Base-by-base conservation (phyloP, 768 basidiomycete species). In the Chalciporus chontae region DNA sequence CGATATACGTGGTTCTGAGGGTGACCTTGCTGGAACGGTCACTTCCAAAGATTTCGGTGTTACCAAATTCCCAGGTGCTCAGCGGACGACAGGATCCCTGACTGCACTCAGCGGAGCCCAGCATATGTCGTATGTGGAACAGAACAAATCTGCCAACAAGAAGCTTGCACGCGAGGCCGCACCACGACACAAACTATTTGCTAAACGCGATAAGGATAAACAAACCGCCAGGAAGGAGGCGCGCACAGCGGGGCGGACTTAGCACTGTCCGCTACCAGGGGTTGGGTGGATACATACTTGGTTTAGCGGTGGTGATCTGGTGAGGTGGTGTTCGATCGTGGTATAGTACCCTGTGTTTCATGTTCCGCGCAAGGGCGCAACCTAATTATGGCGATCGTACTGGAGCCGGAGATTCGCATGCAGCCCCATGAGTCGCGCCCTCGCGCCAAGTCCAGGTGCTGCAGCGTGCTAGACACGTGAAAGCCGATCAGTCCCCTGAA, bases 61-160 rank as follows among this genome's bases (percentile, higher is more conserved):
- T 52, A 69, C 75, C 43, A 83, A 76, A 64, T 80, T 84, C 70
- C 84, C 86, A 3, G 62, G 71, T 10, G 83, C 83, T 8, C 87
- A 90, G 58, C 78, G 90, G 54, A 90, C 88, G 41, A 84, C 85
- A 3, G 92, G 91, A 0, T 88, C 86, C 36, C 74, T 94, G 37
- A 81, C 83, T 2, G 87, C 90, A 31, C 75, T 95, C 56, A 90
- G 88, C 65, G 93, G 93, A 27, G 90, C 82, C 4, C 88, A 90
- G 59, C 90, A 90, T 60, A 93, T 94, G 91, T 90, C 88, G 41
- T 94, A 94, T 60, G 77, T 91, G 41, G 92, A 94, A 70, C 87
- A 91, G 68, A 93, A 94, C 73, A 91, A 90, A 68, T 87, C 85
- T 18, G 88, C 84, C 44, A 94, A 94, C 77, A 89, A 87, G 74